Conservation (phyloP, 257 asterid species). For the Scutellaria baicalensis region DNA sequence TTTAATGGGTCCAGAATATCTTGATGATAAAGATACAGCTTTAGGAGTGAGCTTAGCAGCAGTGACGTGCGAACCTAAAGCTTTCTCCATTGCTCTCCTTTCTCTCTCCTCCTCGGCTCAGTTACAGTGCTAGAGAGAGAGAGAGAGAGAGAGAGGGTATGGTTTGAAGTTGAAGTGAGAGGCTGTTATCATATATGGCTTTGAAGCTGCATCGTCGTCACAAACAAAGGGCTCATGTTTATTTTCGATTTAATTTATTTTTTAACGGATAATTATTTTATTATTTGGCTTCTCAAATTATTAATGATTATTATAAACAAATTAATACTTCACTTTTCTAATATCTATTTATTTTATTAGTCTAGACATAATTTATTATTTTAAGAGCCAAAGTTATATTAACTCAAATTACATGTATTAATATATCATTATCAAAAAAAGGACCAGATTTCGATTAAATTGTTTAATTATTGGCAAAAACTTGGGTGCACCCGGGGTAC, state of each 20-base stretch:
- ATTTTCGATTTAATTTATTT: slow-evolving; percentile 17
- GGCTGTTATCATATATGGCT: slow-evolving; percentile 30
- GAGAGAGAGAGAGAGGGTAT: slow-evolving; percentile 3
- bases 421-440: too few species aligned
- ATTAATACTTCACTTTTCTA: background rate
- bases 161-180: slow-evolving; percentile 40
- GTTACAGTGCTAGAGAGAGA: background rate
- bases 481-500: too few species aligned
- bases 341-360: background rate
- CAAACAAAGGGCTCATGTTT: slow-evolving; percentile 34
- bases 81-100: slow-evolving; percentile 58
- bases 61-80: slow-evolving; percentile 39
- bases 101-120: slow-evolving; percentile 15
- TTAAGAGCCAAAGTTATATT: too few species aligned
- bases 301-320: background rate
- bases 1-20: slow-evolving; percentile 19
- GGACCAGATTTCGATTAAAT: too few species aligned
- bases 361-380: too few species aligned
- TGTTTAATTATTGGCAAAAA: too few species aligned
- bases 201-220: slow-evolving; percentile 12
- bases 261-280: background rate
- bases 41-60: slow-evolving; percentile 19
- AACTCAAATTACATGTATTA: too few species aligned
- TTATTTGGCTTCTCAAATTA: background rate
- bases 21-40: slow-evolving; percentile 15